Evolutionary conservation across 805 yeast species (phyloP).

Genomic region (Danielozyma ontarioensis): DNA sequence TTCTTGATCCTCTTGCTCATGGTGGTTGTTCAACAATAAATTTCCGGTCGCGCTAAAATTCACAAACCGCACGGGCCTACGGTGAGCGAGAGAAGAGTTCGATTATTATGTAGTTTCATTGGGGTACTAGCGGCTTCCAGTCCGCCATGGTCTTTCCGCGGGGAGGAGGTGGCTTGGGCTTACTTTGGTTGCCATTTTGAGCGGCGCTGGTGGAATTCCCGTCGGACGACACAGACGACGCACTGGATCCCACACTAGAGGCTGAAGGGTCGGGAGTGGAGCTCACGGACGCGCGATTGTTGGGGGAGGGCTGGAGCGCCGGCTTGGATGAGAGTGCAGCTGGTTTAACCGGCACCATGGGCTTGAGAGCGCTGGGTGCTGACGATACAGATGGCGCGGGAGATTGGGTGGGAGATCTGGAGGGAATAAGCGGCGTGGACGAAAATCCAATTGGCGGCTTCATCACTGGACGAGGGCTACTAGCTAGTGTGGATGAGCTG

Average conservation of each 20-base stretch:
- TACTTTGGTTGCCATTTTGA: too few species aligned
- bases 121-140: slow-evolving; percentile 51
- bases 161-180: slow-evolving; percentile 11
- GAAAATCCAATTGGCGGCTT: slow-evolving; percentile 30
- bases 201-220: slow-evolving; percentile 4
- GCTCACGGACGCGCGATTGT: slow-evolving; percentile 2
- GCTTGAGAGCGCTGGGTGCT: slow-evolving; percentile 11
- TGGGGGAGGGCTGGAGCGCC: slow-evolving; percentile 13
- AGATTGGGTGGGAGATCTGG: slow-evolving; percentile 16
- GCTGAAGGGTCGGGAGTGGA: slow-evolving; percentile 4
- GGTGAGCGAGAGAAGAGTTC: too few species aligned
- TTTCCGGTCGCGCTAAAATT: too few species aligned
- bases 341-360: slow-evolving; percentile 36
- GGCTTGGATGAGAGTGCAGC: slow-evolving; percentile 15
- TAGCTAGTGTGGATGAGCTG: too few species aligned
- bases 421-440: slow-evolving; percentile 35
- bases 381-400: slow-evolving; percentile 4
- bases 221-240: slow-evolving; percentile 3
- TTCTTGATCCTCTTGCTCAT: slow-evolving; percentile 17
- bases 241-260: slow-evolving; percentile 2
- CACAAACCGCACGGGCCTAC: too few species aligned
- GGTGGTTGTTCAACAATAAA: background rate
- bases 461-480: slow-evolving; percentile 9
- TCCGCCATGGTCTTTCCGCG: slow-evolving; percentile 30
- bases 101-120: too few species aligned